phyloP scores from a whole-genome alignment of 139 green algal genomes.

The Deuterostichococcus epilithicus region DNA sequence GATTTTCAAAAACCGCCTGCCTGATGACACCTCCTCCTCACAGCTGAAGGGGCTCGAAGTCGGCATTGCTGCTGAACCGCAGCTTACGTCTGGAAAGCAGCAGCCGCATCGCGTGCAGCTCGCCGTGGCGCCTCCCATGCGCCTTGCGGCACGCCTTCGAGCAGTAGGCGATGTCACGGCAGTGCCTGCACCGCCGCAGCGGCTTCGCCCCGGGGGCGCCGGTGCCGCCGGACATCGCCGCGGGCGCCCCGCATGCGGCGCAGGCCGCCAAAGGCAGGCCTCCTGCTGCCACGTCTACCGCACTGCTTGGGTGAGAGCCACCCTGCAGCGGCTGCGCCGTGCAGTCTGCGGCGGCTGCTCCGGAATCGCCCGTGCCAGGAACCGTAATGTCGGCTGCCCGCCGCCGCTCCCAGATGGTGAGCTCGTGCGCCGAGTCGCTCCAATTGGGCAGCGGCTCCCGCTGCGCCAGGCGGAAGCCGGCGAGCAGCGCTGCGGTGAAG shows the following conservation, averaged over 20 bases:
- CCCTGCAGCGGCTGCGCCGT: too few species aligned
- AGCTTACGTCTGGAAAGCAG: not conserved
- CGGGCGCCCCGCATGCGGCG: not conserved
- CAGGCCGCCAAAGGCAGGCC: not conserved
- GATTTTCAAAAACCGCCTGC: too few species aligned
- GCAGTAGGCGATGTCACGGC: not conserved
- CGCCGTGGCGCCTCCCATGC: not conserved
- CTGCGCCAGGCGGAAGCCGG: not conserved
- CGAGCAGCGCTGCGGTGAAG: not conserved
- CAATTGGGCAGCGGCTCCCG: constrained; percentile 7
- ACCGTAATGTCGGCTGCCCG: not conserved
- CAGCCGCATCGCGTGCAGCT: not conserved
- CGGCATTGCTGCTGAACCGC: not conserved
- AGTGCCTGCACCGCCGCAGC: not conserved
- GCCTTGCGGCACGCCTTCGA: not conserved
- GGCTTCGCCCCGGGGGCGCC: not conserved
- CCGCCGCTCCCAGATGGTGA: constrained; percentile 7
- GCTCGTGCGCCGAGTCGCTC: constrained; percentile 11
- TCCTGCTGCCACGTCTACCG: too few species aligned
- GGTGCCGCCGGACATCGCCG: not conserved
- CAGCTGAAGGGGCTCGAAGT: not conserved
- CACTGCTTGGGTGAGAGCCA: too few species aligned
- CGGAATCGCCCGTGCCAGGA: too few species aligned
- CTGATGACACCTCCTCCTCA: not conserved
- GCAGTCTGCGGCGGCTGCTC: too few species aligned